Evolutionary conservation across 2,329 filamentous ascomycete genomes (phyloP), one percentile per base, ranked within the genome.

Genomic region (Gnomoniopsis sp.): DNA sequence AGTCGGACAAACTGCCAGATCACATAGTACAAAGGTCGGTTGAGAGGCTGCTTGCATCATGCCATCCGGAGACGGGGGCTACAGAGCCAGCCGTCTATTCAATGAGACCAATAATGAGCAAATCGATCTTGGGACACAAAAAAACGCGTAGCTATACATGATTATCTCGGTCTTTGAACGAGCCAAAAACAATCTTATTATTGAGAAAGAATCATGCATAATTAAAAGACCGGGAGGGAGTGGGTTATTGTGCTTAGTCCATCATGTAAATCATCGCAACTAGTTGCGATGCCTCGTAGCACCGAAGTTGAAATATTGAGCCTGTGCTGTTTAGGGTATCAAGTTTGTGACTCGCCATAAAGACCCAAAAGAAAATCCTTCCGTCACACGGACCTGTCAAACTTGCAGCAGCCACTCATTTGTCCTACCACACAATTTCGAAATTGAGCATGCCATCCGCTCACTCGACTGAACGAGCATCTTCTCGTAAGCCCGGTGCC

Each of bases 401-500:
- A 49, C 47, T 26, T 50, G 50, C 51, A 44, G 34, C 51, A 23
- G 38, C 36, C 34, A 43, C 19, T 53, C 49, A 17, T 33, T 41
- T 47, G 19, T 49, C 15, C 21, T 3, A 53, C 41, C 3, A 7
- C 15, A 22, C 21, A 26, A 50, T 44, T n/a, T 53, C 38, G 57
- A 21, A 33, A 30, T 7, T 19, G n/a, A 26, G 47, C 30, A 43
- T 41, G 3, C 21, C 3, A 2, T 17, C 12, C 22, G n/a, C n/a
- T 57, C 71, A 80, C 65, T 82, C 77, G 61, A 74, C 75, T 63
- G 81, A 77, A 65, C 78, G 77, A 34, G 77, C 80, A 46, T 76
- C 72, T 63, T 81, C 78, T 48, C 79, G 74, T 47, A 84, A 69
- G 15, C 68, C 72, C 1, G 81, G 80, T n/a, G 80, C 80, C 15